A percentile compares a stretch with the other conserved stretches of the same genome.
Conservation (phyloP, 2,329 filamentous ascomycete species). For the Calonectria multiphialidica region DNA sequence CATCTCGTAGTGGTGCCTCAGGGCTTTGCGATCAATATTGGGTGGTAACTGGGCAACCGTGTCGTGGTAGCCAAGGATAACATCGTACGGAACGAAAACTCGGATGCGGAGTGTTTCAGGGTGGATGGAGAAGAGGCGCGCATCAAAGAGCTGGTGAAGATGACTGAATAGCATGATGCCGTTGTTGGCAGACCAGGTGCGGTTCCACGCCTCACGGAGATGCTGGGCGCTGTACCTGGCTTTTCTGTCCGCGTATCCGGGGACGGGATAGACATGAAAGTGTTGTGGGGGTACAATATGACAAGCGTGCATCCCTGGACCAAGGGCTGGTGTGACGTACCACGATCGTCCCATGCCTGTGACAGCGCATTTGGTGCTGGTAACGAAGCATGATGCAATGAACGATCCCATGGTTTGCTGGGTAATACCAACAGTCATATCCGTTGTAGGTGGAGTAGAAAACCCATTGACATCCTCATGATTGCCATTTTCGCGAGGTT, state of each 20-base stretch:
- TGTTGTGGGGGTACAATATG: slow-evolving; percentile 36
- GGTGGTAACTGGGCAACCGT: not conserved
- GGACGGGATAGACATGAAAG: slow-evolving; percentile 31
- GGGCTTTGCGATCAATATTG: not conserved
- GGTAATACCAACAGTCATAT: not conserved
- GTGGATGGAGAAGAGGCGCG: slow-evolving; percentile 39
- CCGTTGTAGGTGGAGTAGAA: not conserved
- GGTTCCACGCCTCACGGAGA: slow-evolving; percentile 19
- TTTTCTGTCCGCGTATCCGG: not conserved
- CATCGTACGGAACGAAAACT: not conserved
- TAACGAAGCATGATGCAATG: slow-evolving; percentile 5
- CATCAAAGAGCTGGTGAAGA: slow-evolving; percentile 34
- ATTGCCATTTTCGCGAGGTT: not conserved
- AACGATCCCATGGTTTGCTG: not conserved
- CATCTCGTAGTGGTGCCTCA: not conserved
- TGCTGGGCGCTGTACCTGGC: not conserved
- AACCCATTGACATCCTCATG: not conserved
- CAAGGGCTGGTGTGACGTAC: slow-evolving; percentile 19
- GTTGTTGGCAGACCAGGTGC: slow-evolving; percentile 24
- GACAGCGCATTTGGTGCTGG: slow-evolving; percentile 19
- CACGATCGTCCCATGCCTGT: slow-evolving; percentile 29
- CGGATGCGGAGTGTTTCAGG: slow-evolving; percentile 34
- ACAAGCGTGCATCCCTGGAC: slow-evolving; percentile 32
- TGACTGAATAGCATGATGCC: slow-evolving; percentile 33
- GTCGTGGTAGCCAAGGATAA: not conserved